Evolutionary conservation across 305 asterid genomes (phyloP), one percentile per base, ranked within the genome.

Genomic region (Fraxinus floribunda): DNA sequence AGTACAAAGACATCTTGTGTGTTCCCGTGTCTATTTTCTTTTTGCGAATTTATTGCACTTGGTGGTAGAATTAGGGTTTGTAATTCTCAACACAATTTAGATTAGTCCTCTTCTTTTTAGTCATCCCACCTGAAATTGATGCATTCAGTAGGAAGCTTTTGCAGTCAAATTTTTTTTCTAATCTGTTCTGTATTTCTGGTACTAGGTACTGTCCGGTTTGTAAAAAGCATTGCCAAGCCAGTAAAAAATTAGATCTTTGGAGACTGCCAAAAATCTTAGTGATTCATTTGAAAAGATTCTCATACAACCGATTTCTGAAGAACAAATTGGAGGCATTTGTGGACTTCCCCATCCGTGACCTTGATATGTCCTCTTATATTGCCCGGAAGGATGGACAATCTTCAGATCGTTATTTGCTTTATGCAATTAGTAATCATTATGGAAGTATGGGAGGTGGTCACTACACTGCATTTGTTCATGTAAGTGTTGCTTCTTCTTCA

Each of bases 401-500:
- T 84, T 87, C 93, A 79, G 30, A 89, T 71, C 92, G 94, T 24
- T 96, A 94, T 79, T 85, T 88, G 91, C 97, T 96, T 76, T 96
- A 94, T 81, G 99, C 98, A 18, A 90, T 96, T 80, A 94, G 98
- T 84, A 96, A 94, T 88, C 99, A 96, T 87, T 93, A 92, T 74
- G 98, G 99, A 87, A 94, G 97, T 87, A 91, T 93, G 95, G 98
- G 98, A 82, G 97, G 98, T 22, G 99, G 98, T 78, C 97, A 94
- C 89, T 96, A 96, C 86, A 94, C 99, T 29, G 97, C 99, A 52
- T 93, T 86, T 89, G 94, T 94, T 82, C 95, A 86, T 82, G 98
- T 94, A 89, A 91, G 98, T 52, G 2, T 52, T 87, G 83, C 81
- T 85, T 79, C 80, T 80, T 76, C 13, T 15, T 71, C 41, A 29